Evolutionary conservation across 1,284 basidiomycete species (phyloP), one percentile per base, ranked within the genome.

Genomic region (Cystobasidium sp.): DNA sequence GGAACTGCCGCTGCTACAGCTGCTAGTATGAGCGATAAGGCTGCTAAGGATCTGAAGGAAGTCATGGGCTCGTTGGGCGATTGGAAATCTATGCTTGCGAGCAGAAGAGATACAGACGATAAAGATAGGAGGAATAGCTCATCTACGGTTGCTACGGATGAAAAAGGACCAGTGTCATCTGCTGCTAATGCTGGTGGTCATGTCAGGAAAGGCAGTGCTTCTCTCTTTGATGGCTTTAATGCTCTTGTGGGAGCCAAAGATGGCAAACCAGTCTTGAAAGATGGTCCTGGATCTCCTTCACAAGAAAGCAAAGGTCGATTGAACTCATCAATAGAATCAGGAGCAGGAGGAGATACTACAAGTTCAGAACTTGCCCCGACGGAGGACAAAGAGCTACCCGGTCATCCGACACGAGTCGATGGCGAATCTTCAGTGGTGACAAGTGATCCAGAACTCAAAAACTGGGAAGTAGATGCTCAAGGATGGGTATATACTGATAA

Each of bases 401-500:
- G 62, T 14, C 68, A 76, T 43, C 75, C 76, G 24, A 53, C 49
- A 4, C 56, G 69, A 16, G 22, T 53, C n/a, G 66, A 51, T 20
- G 31, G 31, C 31, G 73, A 77, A 16, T 6, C 55, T 16, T 41
- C 56, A 16, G 18, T 59, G 10, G 73, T 64, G 14, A 14, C 68
- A 18, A 74, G 75, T 12, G 72, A 75, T 6, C 24, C 46, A 0
- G 65, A 68, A 20, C 22, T 39, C 53, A 47, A 47, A 31, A 58
- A 53, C 6, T 79, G 78, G 78, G 77, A 77, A 47, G 83, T 83
- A 37, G 83, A 84, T 63, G 68, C 77, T 1, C 82, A 83, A 37
- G 83, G 83, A 8, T 84, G 83, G 83, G 81, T 82, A 75, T 84
- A 84, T 74, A 83, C 82, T n/a, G 83, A 83, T 76, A 84, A 84